Conservation (phyloP, 2,329 filamentous ascomycete genomes). For the Stemphylium vesicarium region DNA sequence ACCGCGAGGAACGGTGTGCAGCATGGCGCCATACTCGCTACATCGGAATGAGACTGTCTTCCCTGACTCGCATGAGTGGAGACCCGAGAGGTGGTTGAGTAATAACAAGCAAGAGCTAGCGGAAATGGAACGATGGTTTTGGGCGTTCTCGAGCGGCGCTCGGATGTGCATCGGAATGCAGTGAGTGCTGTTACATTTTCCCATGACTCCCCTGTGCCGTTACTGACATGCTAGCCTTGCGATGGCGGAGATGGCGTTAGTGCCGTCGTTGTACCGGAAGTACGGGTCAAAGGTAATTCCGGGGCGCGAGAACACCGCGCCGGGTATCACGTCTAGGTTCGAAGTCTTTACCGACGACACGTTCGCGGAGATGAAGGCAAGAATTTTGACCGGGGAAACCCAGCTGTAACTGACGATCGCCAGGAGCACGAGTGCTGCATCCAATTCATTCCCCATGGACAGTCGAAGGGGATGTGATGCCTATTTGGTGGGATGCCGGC, state of each 20-base stretch:
- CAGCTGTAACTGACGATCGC: neutral
- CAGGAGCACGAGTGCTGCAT: slow-evolving; percentile 16
- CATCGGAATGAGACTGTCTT: slow-evolving; percentile 47
- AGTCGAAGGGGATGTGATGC: neutral
- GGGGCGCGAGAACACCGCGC: slow-evolving; percentile 42
- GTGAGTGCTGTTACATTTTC: slow-evolving; percentile 9
- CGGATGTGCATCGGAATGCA: slow-evolving; percentile 50
- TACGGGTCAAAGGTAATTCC: slow-evolving; percentile 38
- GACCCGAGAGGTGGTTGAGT: slow-evolving; percentile 43
- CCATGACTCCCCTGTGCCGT: neutral
- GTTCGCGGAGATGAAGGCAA: slow-evolving; percentile 23
- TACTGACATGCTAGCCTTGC: slow-evolving; percentile 42
- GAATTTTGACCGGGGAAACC: neutral
- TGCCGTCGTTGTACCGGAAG: slow-evolving; percentile 53
- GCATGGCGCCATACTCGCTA: slow-evolving; percentile 49
- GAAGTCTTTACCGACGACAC: slow-evolving; percentile 51
- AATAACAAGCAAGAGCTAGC: slow-evolving; percentile 4
- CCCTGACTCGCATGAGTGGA: slow-evolving; percentile 32
- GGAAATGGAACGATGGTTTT: slow-evolving; percentile 48
- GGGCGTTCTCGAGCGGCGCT: slow-evolving; percentile 50
- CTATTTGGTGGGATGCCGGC: neutral
- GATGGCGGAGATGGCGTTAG: slow-evolving; percentile 59
- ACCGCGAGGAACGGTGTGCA: slow-evolving; percentile 47
- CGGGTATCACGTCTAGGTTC: slow-evolving; percentile 52
- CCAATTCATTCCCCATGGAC: neutral